Evolutionary conservation across 768 basidiomycete genomes (phyloP).

Genomic region (Boletus sp.): DNA sequence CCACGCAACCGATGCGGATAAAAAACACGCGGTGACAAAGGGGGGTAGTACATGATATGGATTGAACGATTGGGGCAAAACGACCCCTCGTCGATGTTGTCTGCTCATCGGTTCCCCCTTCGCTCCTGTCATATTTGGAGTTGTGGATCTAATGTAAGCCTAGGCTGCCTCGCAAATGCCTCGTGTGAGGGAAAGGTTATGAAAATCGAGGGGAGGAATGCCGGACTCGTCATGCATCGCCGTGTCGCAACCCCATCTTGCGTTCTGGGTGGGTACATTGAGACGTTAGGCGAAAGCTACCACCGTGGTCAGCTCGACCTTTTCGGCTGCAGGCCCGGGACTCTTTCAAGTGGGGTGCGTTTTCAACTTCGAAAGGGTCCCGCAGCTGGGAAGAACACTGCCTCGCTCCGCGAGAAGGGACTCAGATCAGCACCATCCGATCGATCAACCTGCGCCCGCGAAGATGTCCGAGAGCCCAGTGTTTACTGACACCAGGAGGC

Average conservation of each 20-base stretch:
- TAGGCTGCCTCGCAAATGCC: constrained; percentile 23
- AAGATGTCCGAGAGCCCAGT: neutral
- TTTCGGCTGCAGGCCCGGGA: neutral
- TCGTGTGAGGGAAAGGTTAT: constrained; percentile 11
- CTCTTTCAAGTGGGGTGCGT: neutral
- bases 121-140: neutral
- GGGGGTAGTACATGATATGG: neutral
- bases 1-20: constrained; percentile 7
- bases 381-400: constrained; percentile 5
- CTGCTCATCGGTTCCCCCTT: neutral
- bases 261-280: constrained; percentile 3
- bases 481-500: neutral
- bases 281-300: neutral
- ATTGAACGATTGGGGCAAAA: neutral
- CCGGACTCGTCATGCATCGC: neutral
- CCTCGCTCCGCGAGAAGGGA: neutral
- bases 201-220: constrained; percentile 1
- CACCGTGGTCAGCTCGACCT: neutral
- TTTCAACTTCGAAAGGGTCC: neutral
- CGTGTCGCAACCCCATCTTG: neutral
- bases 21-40: constrained; percentile 8
- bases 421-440: neutral
- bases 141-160: neutral
- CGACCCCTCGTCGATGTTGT: neutral
- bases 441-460: constrained; percentile 3